Evolutionary conservation across 2,329 filamentous ascomycete genomes (phyloP).

Genomic region (Aspergillus unguis): DNA sequence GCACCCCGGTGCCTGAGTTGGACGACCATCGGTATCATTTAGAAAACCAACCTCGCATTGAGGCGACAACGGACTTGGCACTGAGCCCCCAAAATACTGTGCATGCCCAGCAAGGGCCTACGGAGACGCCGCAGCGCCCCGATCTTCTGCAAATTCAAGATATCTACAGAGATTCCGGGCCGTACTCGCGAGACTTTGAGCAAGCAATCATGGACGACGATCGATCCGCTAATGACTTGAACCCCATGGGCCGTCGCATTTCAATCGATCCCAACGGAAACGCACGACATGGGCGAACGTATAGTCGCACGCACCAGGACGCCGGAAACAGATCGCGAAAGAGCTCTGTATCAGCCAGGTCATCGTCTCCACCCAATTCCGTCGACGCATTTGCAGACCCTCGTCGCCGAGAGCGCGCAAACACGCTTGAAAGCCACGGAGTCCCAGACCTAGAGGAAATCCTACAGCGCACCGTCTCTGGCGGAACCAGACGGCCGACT

Average conservation of each 20-base stretch:
- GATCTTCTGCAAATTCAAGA: conserved; percentile 48
- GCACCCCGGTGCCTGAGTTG: conserved; percentile 63
- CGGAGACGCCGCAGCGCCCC: conserved; percentile 49
- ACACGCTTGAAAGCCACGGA: conserved; percentile 60
- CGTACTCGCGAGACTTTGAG: conserved; percentile 76
- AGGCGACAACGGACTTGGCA: conserved; percentile 37
- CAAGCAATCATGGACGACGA: conserved; percentile 80
- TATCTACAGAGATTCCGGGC: conserved; percentile 41
- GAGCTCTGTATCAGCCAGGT: conserved; percentile 59
- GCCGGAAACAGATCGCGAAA: conserved; percentile 42
- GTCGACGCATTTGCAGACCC: conserved; percentile 96
- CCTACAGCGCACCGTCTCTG: conserved; percentile 68
- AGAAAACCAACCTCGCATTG: conserved; percentile 32
- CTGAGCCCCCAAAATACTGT: conserved; percentile 34
- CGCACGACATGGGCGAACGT: conserved; percentile 32
- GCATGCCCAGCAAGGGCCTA: conserved; percentile 43
- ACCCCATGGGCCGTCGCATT: conserved; percentile 35
- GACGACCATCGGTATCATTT: conserved; percentile 73
- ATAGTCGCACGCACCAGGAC: conserved; percentile 39
- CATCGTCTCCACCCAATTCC: conserved; percentile 87
- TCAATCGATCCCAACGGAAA: conserved; percentile 43
- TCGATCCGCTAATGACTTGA: conserved; percentile 34
- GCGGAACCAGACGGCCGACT: conserved; percentile 61
- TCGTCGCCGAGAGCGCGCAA: conserved; percentile 73
- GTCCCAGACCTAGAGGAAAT: conserved; percentile 56